Conservation (phyloP, 441 rosid genomes). For the Jatropha multifida region DNA sequence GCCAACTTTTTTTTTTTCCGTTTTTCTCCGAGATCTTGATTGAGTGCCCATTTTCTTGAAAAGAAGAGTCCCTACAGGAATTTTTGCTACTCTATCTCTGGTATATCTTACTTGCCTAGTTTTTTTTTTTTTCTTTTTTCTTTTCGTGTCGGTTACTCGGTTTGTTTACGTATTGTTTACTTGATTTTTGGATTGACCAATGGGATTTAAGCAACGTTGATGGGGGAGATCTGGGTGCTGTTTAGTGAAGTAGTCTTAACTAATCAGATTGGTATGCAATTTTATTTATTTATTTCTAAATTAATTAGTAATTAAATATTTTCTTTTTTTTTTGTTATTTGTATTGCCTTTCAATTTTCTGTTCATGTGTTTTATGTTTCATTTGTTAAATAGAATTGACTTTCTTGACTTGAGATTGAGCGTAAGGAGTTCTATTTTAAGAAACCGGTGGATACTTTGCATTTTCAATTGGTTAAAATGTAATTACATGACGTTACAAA, state of each 20-base stretch:
- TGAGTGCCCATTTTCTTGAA: constrained; percentile 15
- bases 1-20: constrained; percentile 13
- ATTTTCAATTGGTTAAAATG: neutral
- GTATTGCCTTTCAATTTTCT: constrained; percentile 8
- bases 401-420: neutral
- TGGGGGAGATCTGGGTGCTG: constrained; percentile 41
- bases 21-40: constrained; percentile 15
- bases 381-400: neutral
- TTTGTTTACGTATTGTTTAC: constrained; percentile 15
- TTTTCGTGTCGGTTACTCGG: neutral
- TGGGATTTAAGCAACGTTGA: constrained; percentile 16
- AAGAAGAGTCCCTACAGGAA: constrained; percentile 10
- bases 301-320: neutral
- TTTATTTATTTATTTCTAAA: neutral
- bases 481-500: neutral
- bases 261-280: constrained; percentile 1
- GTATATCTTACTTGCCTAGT: constrained; percentile 27
- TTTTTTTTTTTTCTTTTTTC: constrained; percentile 1
- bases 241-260: constrained; percentile 10
- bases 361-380: neutral
- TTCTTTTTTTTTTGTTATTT: constrained; percentile 5
- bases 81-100: constrained; percentile 24
- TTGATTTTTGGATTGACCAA: constrained; percentile 21
- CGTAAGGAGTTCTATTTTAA: neutral
- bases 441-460: neutral